Base-by-base conservation (phyloP, 106 monocot genomes). In the Vanilla planifolia region DNA sequence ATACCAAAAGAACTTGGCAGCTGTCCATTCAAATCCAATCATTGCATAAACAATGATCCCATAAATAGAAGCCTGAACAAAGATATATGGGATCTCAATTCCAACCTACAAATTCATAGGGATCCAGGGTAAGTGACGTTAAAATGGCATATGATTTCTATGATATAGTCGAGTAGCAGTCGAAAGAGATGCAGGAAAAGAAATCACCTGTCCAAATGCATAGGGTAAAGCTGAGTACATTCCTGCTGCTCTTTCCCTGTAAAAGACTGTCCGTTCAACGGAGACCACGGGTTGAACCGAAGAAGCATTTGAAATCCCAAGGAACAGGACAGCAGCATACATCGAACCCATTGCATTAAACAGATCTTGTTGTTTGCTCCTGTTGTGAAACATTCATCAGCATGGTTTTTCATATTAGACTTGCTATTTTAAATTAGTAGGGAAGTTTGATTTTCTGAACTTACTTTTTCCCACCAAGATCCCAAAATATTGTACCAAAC, bases 181-280 rank as follows among this genome's bases (percentile, higher is more conserved):
- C n/a, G 26, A 26, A 51, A 24, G 15, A 16, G 14, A 10, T 30
- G 36, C 37, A 2, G 21, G 2, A 16, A 6, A 9, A 23, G 11
- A 35, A 13, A 37, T 63, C 66, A 89, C 90, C 73, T 85, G 90
- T 61, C 62, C 90, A 45, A 72, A 85, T 41, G 90, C 82, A 69
- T 91, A 91, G 13, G 90, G 82, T 21, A 85, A 51, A 40, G 90
- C 81, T 0, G 90, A 91, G 56, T 91, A 91, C 91, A 92, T 83
- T 39, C 92, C 88, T 1, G 92, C 92, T 11, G 88, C 92, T 22
- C 61, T 78, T 61, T 92, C 92, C 71, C 92, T 72, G 46, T 88
- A 92, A 39, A 92, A 88, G 20, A 92, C 92, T 0, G 87, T 87
- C 53, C 83, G 59, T 50, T 92, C 86, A 23, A 84, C 45, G 29